phyloP scores from a whole-genome alignment of 106 monocot genomes.

The Acorus gramineus region DNA sequence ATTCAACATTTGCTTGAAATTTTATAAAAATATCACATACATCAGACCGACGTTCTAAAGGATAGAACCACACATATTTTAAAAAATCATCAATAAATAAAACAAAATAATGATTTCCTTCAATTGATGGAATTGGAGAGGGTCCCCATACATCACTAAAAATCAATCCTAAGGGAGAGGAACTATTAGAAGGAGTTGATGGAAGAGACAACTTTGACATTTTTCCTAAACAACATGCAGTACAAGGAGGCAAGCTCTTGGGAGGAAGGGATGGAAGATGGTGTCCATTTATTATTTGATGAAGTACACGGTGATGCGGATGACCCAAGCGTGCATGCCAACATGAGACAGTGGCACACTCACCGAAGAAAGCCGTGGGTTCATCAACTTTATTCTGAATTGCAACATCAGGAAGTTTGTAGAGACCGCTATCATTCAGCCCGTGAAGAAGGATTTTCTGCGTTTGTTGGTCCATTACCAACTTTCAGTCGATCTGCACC shows the following conservation, averaged over 20 bases:
- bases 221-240: neutral
- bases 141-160: neutral
- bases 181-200: neutral
- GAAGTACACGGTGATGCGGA: neutral
- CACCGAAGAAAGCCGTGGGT: no score
- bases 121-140: no score
- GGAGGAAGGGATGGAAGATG: neutral
- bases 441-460: neutral
- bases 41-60: no score
- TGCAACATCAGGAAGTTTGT: neutral
- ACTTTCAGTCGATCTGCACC: neutral
- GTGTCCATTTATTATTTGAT: neutral
- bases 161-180: neutral
- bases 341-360: neutral
- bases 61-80: no score
- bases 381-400: no score
- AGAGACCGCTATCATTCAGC: neutral
- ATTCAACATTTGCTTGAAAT: no score
- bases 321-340: neutral
- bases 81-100: no score
- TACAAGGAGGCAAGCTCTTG: neutral
- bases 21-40: no score
- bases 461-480: neutral
- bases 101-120: no score
- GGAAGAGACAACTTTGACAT: neutral